These are phyloP conservation scores for Ramalina intermedia DNA, from an alignment of 495 filamentous ascomycete genomes.

Conservation along the genomic window DNA sequence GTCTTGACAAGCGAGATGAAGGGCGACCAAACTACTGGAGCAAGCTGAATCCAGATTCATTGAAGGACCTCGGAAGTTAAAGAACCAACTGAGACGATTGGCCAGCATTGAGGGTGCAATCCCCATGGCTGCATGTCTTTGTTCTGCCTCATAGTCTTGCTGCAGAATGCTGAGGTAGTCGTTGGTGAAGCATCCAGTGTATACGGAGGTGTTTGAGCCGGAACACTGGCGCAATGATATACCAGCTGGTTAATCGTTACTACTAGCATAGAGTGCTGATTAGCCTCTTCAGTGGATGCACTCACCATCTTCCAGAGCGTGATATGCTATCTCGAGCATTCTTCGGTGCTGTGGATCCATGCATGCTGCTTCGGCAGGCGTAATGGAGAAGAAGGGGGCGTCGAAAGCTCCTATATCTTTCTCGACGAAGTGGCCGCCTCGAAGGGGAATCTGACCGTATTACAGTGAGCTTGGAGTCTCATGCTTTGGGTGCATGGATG, in stretches of 20 bases:
- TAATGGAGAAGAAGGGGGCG: constrained; percentile 7
- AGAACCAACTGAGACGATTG: constrained; percentile 45
- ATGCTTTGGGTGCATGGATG: constrained; percentile 23
- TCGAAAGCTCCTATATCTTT: constrained; percentile 32
- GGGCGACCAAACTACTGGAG: constrained; percentile 21
- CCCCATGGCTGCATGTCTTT: constrained; percentile 32
- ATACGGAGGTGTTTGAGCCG: constrained; percentile 17
- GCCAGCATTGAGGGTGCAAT: background rate
- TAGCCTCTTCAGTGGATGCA: background rate
- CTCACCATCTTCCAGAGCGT: constrained; percentile 59
- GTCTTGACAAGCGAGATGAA: constrained; percentile 19
- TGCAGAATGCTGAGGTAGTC: background rate
- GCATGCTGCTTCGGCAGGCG: constrained; percentile 38
- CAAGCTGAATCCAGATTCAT: constrained; percentile 1
- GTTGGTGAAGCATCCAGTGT: constrained; percentile 10
- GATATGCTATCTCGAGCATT: constrained; percentile 55
- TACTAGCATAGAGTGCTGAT: background rate
- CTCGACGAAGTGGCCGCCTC: constrained; percentile 6
- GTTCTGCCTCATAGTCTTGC: background rate
- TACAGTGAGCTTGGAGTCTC: background rate
- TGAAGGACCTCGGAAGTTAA: constrained; percentile 59
- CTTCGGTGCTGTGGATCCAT: constrained; percentile 68
- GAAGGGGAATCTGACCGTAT: too few relatives aligned
- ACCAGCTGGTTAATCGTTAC: constrained; percentile 39
- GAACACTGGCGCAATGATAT: constrained; percentile 17